These are phyloP conservation scores for Cercospora sp. DNA, from an alignment of 2,329 filamentous ascomycete species.

Conservation along the genomic window DNA sequence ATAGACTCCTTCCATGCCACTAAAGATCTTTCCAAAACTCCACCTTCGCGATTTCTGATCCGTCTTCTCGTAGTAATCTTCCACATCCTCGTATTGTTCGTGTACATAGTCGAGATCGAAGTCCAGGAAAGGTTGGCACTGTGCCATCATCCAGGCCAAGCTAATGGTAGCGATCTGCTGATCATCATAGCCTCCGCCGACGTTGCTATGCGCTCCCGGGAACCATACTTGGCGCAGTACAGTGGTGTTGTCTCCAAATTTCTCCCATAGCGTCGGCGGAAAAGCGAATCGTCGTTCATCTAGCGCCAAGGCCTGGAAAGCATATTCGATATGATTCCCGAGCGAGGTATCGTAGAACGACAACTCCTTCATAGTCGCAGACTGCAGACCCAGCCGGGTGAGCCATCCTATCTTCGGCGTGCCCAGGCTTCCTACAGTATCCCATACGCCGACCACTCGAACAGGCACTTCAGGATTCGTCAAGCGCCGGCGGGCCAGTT, in stretches of 20 bases:
- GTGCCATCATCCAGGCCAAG: constrained; percentile 60
- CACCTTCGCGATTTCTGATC: constrained; percentile 49
- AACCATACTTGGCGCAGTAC: constrained; percentile 53
- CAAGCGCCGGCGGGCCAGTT: constrained; percentile 41
- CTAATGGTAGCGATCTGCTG: constrained; percentile 54
- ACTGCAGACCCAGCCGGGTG: constrained; percentile 39
- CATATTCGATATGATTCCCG: constrained; percentile 43
- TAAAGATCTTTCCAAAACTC: constrained; percentile 52
- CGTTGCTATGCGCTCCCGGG: constrained; percentile 49
- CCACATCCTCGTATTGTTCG: constrained; percentile 50
- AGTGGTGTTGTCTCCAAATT: constrained; percentile 46
- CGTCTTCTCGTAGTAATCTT: constrained; percentile 46
- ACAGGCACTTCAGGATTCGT: constrained; percentile 41
- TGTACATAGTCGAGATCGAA: constrained; percentile 51
- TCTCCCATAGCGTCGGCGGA: constrained; percentile 48
- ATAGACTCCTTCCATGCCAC: constrained; percentile 50
- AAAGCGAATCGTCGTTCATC: constrained; percentile 48
- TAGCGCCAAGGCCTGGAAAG: constrained; percentile 49
- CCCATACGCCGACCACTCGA: constrained; percentile 49
- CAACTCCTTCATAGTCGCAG: constrained; percentile 40
- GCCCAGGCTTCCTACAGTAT: constrained; percentile 49
- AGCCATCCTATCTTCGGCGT: constrained; percentile 50
- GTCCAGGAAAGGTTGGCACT: constrained; percentile 51
- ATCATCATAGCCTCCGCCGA: constrained; percentile 50
- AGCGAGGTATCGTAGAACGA: constrained; percentile 53